phyloP scores from a whole-genome alignment of 805 yeast species.

The Wickerhamiella shivajii region DNA sequence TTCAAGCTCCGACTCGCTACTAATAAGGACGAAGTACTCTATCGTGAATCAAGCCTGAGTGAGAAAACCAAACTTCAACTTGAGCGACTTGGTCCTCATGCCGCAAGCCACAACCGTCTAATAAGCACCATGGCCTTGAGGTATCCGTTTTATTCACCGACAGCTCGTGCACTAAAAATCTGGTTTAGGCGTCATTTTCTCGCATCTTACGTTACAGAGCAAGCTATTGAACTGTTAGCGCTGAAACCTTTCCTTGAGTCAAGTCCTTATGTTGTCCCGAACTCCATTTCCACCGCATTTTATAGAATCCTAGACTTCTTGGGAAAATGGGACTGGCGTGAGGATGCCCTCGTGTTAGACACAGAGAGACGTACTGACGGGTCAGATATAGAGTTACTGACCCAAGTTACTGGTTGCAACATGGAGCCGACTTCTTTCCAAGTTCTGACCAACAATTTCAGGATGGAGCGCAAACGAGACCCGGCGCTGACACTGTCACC shows the following conservation, averaged over 20 bases:
- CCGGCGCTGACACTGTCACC: conserved; percentile 72
- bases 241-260: conserved; percentile 76
- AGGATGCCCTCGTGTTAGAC: conserved; percentile 70
- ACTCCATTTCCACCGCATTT: conserved; percentile 68
- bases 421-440: conserved; percentile 49
- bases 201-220: conserved; percentile 57
- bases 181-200: conserved; percentile 83
- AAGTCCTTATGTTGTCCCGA: conserved; percentile 71
- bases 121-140: conserved; percentile 55
- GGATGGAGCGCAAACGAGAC: conserved; percentile 55
- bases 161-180: conserved; percentile 70
- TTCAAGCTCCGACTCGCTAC: conserved; percentile 63
- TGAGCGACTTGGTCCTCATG: conserved; percentile 27
- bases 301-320: conserved; percentile 55
- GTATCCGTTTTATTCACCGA: conserved; percentile 59
- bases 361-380: conserved; percentile 27
- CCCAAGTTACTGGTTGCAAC: conserved; percentile 22
- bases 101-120: conserved; percentile 69
- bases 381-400: background rate
- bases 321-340: conserved; percentile 89
- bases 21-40: conserved; percentile 54
- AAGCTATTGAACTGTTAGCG: conserved; percentile 67
- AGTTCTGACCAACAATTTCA: conserved; percentile 47
- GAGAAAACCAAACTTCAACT: conserved; percentile 31
- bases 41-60: conserved; percentile 39